A percentile compares a stretch with the other conserved stretches of the same genome.
These are phyloP conservation scores for Allantophomopsis lycopodina DNA, from an alignment of 2,329 filamentous ascomycete species.

Conservation along the genomic window DNA sequence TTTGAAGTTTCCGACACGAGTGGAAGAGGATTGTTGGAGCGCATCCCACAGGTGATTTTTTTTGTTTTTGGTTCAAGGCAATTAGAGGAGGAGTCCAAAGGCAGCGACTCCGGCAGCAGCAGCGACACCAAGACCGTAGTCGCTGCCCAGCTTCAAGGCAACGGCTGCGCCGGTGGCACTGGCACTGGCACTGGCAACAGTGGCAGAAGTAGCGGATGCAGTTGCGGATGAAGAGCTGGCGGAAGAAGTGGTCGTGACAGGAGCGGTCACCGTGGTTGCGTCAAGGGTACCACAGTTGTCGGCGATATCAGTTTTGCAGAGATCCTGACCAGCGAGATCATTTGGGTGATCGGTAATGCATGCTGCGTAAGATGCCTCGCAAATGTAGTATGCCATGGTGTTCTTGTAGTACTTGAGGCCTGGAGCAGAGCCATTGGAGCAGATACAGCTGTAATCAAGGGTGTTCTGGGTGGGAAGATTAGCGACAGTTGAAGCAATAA, in stretches of 20 bases:
- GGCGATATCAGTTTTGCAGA: conserved; percentile 26
- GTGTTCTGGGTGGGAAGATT: conserved; percentile 21
- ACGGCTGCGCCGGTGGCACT: conserved; percentile 25
- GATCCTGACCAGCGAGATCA: conserved; percentile 27
- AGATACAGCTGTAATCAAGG: conserved; percentile 42
- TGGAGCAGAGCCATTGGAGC: conserved; percentile 37
- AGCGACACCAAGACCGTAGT: conserved; percentile 27
- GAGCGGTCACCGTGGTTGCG: conserved; percentile 11
- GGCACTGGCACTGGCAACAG: conserved; percentile 14
- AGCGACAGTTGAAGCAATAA: neutral
- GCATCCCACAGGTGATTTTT: too few species aligned
- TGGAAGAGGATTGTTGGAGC: conserved; percentile 3
- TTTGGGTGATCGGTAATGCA: conserved; percentile 30
- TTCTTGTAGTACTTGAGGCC: conserved; percentile 39
- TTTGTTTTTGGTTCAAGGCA: neutral
- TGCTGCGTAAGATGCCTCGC: conserved; percentile 33
- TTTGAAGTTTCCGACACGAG: conserved; percentile 2
- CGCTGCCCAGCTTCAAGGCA: conserved; percentile 22
- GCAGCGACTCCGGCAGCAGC: conserved; percentile 33
- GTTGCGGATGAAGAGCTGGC: conserved; percentile 12
- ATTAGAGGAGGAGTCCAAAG: conserved; percentile 43
- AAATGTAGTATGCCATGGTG: conserved; percentile 47
- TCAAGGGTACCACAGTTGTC: conserved; percentile 33
- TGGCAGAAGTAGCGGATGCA: conserved; percentile 19
- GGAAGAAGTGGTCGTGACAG: conserved; percentile 6